Base-by-base conservation (phyloP, 495 filamentous ascomycete genomes). In the Tuber microsphaerosporum region DNA sequence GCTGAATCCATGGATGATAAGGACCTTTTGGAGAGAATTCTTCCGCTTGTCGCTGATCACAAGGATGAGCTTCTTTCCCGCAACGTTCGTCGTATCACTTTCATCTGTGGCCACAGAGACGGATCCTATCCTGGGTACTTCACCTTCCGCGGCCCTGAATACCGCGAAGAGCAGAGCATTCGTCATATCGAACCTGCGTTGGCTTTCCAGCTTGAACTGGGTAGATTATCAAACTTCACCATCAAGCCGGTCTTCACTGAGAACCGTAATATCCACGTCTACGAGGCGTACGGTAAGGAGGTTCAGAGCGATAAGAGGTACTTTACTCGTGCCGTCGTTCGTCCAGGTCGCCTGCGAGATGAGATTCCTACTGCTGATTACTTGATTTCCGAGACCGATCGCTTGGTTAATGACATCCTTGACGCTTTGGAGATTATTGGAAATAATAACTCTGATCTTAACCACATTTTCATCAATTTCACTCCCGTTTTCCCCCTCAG, bases 381-480 rank as follows among this genome's bases (percentile, higher is more conserved):
- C 85, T 88, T 99, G 75, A 97, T 97, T 81, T 97, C 94, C 12
- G 95, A 99, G 86, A 92, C 96, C 74, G 94, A 99, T 83, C 90
- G 95, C 44, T 87, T 99, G 74, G 94, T 98, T 88, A 97, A 93
- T 85, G 95, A 99, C 82, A 98, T 99, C 83, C 88, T 99, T 70
- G 95, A 98, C 84, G 96, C 95, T 26, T 86, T 99, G 74, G 95
- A 99, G 88, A 96, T 99, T 80, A 94, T 97, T 81, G 96, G 96
- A 75, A 97, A 96, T 88, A 98, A 97, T 88, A 94, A 97, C 87
- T 97, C 95, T 70, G 95, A 99, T 87, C 88, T 99, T 81, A 99
- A 99, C 87, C 96, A 99, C 87, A 97, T 99, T 89, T 99, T 98
- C 88, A 93, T 99, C 87, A 97, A 99, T 88, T 99, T 99, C 87